phyloP scores from a whole-genome alignment of 177 flowering plant species.

The Vitis hybrid region DNA sequence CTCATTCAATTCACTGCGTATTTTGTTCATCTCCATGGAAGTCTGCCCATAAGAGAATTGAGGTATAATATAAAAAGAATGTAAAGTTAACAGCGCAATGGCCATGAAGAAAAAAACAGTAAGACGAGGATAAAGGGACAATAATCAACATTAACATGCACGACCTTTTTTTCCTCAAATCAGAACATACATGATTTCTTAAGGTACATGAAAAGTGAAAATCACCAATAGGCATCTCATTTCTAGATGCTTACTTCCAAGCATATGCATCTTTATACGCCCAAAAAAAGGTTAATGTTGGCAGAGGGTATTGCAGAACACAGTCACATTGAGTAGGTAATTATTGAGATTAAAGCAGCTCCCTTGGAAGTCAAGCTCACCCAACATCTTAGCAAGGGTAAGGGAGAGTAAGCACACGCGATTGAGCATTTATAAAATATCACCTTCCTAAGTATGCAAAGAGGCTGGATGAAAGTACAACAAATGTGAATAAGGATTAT shows the following conservation, averaged over 20 bases:
- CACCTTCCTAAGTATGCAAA: too few relatives aligned
- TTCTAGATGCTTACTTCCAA: neutral
- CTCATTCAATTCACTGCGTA: constrained; percentile 53
- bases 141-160: too few relatives aligned
- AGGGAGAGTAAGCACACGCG: too few relatives aligned
- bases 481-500: too few relatives aligned
- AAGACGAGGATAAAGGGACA: neutral
- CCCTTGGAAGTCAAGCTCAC: too few relatives aligned
- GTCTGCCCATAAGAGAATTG: constrained; percentile 34
- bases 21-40: constrained; percentile 47
- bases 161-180: neutral
- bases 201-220: neutral
- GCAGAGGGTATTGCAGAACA: neutral
- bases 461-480: too few relatives aligned
- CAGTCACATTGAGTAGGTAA: neutral
- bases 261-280: neutral
- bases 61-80: constrained; percentile 4
- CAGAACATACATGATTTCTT: neutral
- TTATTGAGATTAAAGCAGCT: too few relatives aligned
- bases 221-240: neutral
- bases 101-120: neutral
- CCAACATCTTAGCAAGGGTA: too few relatives aligned
- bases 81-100: neutral
- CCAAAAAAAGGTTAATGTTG: neutral
- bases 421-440: too few relatives aligned